Conservation (phyloP, 2,329 filamentous ascomycete genomes). For the Penicillium sp. region DNA sequence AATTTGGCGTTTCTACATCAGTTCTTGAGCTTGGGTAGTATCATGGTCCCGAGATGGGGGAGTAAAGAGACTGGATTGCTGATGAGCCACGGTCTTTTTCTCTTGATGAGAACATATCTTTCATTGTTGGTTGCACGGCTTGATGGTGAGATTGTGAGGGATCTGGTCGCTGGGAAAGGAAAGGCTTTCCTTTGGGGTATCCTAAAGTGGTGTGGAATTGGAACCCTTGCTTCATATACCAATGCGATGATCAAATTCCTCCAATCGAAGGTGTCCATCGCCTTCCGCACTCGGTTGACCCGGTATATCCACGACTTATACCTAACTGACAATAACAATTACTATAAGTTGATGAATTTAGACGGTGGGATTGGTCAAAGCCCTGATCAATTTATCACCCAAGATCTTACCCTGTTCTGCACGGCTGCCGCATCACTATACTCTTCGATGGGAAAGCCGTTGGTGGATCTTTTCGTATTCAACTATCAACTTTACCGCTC, state of each 20-base stretch:
- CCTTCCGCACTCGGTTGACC: constrained; percentile 90
- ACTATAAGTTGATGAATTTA: constrained; percentile 90
- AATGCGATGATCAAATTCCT: constrained; percentile 99
- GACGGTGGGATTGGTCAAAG: constrained; percentile 90
- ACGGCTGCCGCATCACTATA: constrained; percentile 88
- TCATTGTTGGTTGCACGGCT: constrained; percentile 88
- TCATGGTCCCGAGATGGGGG: constrained; percentile 93
- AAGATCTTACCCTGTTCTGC: constrained; percentile 94
- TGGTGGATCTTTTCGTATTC: constrained; percentile 96
- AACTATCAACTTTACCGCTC: constrained; percentile 96
- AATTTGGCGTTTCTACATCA: constrained; percentile 97
- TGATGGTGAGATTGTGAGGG: constrained; percentile 93
- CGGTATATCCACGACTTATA: constrained; percentile 97
- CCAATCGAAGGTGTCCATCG: constrained; percentile 96
- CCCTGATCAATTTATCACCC: constrained; percentile 95
- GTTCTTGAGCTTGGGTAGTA: constrained; percentile 91
- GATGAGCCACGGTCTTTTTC: constrained; percentile 81
- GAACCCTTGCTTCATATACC: constrained; percentile 90
- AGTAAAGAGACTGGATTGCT: constrained; percentile 93
- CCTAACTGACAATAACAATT: constrained; percentile 89
- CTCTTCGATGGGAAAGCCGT: constrained; percentile 93
- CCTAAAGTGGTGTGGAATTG: constrained; percentile 91
- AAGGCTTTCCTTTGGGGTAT: constrained; percentile 85
- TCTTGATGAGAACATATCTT: constrained; percentile 89
- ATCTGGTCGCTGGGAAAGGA: constrained; percentile 92